Evolutionary conservation across 208 protist species (phyloP), one percentile per base, ranked within the genome.

Genomic region (Wallacemonas sp.): DNA sequence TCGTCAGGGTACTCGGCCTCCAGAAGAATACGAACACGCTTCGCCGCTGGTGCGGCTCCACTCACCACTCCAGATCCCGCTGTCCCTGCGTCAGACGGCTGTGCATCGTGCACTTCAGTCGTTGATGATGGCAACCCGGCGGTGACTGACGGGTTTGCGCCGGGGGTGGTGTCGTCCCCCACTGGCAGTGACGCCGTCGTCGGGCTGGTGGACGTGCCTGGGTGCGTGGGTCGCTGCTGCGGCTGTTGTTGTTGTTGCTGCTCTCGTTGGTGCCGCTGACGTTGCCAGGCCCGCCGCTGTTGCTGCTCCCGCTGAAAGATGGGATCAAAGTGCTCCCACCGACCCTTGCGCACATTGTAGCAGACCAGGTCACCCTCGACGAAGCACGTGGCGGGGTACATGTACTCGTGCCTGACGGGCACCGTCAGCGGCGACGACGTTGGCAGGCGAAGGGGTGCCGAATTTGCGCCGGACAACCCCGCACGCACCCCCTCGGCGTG

Each of bases 331-430:
- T 71, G 78, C 39, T 65, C 68, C 82, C 82, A 89, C 24, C 54
- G 55, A 13, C 65, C 70, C 19, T 52, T 59, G 41, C 59, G 63
- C 27, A 73, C 13, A 53, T 89, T 71, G 66, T 89, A 85, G 19
- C 70, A 36, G 17, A 85, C 63, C 58, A 85, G 68, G 66, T 84
- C 79, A 21, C 82, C 78, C 42, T 89, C 82, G 30, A 73, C 60
- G 57, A 89, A 89, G 32, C 63, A 59, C 15, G 58, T 42, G 13
- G 53, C 15, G 0, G 75, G 73, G 61, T 84, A 84, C 19, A 66
- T 62, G 55, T 68, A 82, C 52, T 78, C 66, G 27, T 81, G 76
- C 50, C 24, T 32, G 3, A 26, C 50, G 0, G 50, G 50, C n/a
- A 19, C 24, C 3, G 50, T 37, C 30, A 57, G 30, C 12, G 34